phyloP scores from a whole-genome alignment of 2,329 filamentous ascomycete genomes.

The Fusarium sarcochroum region DNA sequence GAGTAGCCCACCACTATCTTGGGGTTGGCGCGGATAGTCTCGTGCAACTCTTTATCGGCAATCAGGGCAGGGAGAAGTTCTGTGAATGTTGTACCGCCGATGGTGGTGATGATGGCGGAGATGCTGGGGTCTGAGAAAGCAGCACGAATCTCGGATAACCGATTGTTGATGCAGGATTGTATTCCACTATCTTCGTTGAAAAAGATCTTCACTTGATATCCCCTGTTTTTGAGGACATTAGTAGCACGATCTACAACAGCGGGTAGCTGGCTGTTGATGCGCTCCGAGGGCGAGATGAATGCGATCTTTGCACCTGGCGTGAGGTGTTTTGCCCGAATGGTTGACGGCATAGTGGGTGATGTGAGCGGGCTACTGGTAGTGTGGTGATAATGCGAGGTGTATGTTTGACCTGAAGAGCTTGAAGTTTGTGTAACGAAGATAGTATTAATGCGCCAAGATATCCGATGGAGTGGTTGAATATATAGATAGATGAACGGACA shows the following conservation, averaged over 20 bases:
- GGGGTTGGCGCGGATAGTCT: constrained; percentile 52
- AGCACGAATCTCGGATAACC: constrained; percentile 55
- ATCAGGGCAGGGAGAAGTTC: constrained; percentile 57
- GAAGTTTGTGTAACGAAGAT: rapidly evolving
- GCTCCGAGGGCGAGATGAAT: constrained; percentile 57
- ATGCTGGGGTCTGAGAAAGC: constrained; percentile 56
- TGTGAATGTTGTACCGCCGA: constrained; percentile 57
- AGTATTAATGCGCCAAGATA: too few relatives aligned
- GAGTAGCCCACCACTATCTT: constrained; percentile 61
- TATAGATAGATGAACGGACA: too few relatives aligned
- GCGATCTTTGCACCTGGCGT: constrained; percentile 56
- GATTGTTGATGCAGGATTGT: constrained; percentile 53
- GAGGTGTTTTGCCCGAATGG: constrained; percentile 48
- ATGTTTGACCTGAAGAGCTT: rapidly evolving
- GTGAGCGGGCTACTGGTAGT: neutral
- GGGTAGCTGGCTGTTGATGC: constrained; percentile 53
- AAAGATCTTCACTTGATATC: constrained; percentile 54
- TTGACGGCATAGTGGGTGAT: constrained; percentile 24
- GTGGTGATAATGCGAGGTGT: rapidly evolving
- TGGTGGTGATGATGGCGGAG: constrained; percentile 56
- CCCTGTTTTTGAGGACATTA: constrained; percentile 48
- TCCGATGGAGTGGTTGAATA: too few relatives aligned
- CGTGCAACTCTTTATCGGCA: constrained; percentile 54
- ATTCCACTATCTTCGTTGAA: constrained; percentile 52
- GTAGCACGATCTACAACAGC: constrained; percentile 51